phyloP scores from a whole-genome alignment of 1,139 yeast genomes.

The Suhomyces bolitotheri region DNA sequence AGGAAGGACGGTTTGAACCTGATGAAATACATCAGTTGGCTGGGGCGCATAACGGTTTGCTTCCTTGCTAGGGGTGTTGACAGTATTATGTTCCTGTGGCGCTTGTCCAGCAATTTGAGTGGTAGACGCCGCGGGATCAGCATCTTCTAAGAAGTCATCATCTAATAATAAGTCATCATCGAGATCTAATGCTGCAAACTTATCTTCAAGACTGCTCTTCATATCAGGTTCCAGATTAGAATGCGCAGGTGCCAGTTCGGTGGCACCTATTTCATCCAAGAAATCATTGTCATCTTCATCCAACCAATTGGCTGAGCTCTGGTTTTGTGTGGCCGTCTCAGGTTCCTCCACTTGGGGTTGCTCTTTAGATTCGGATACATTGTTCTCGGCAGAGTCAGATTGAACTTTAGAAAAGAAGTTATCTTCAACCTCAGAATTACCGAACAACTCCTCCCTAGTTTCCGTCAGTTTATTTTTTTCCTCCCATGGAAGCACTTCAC shows the following conservation, averaged over 20 bases:
- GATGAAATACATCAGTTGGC: background rate
- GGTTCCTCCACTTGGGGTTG: background rate
- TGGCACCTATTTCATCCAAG: conserved; percentile 12
- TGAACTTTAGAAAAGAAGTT: conserved; percentile 4
- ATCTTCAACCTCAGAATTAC: conserved; percentile 3
- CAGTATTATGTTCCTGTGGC: background rate
- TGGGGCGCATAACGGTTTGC: background rate
- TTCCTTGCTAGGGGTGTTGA: background rate
- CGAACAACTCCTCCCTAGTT: conserved; percentile 7
- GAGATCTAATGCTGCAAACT: conserved; percentile 36
- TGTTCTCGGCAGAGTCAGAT: background rate
- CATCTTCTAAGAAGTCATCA: conserved; percentile 28
- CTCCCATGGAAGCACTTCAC: background rate
- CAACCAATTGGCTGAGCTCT: conserved; percentile 18
- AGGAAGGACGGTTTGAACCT: background rate
- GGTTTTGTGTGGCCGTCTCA: too few species aligned
- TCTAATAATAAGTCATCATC: conserved; percentile 52
- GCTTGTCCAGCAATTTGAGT: background rate
- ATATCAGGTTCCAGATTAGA: background rate
- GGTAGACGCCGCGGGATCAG: conserved; percentile 1
- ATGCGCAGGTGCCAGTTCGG: background rate
- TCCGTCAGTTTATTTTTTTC: background rate
- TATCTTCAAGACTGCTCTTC: conserved; percentile 7
- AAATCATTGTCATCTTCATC: conserved; percentile 20
- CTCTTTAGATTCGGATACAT: background rate